These are phyloP conservation scores for Closterium sp. DNA, from an alignment of 139 green algal species.

Conservation along the genomic window DNA sequence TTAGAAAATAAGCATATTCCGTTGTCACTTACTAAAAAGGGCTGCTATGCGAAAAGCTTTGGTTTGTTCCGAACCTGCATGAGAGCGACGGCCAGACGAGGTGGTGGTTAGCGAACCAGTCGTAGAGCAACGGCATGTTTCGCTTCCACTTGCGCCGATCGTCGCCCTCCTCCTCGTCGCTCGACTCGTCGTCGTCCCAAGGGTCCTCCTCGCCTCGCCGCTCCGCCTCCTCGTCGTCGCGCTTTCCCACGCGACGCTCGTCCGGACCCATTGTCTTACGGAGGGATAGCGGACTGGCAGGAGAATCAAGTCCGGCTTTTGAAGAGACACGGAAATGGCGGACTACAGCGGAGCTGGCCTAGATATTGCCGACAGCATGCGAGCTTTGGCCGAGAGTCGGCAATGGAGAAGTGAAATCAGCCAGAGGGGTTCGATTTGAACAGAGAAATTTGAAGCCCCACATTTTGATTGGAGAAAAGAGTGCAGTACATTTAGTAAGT, in stretches of 20 bases:
- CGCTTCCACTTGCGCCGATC: conserved; percentile 35
- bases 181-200: neutral
- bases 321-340: too few relatives aligned
- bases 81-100: conserved; percentile 81
- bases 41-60: neutral
- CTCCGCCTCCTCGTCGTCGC: neutral
- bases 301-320: too few relatives aligned
- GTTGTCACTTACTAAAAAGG: neutral
- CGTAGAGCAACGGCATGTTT: conserved; percentile 72
- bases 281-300: neutral
- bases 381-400: too few relatives aligned
- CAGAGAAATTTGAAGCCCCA: too few relatives aligned
- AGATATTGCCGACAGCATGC: neutral
- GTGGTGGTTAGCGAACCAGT: conserved; percentile 80
- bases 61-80: conserved; percentile 56
- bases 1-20: neutral
- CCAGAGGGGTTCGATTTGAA: too few relatives aligned
- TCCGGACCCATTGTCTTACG: neutral
- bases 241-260: neutral
- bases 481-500: too few relatives aligned
- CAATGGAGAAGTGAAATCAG: too few relatives aligned
- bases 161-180: neutral
- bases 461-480: too few relatives aligned
- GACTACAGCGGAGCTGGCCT: neutral
- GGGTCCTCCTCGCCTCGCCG: neutral